These are phyloP conservation scores for Salix brachista DNA, from an alignment of 345 rosid genomes.

Conservation along the genomic window DNA sequence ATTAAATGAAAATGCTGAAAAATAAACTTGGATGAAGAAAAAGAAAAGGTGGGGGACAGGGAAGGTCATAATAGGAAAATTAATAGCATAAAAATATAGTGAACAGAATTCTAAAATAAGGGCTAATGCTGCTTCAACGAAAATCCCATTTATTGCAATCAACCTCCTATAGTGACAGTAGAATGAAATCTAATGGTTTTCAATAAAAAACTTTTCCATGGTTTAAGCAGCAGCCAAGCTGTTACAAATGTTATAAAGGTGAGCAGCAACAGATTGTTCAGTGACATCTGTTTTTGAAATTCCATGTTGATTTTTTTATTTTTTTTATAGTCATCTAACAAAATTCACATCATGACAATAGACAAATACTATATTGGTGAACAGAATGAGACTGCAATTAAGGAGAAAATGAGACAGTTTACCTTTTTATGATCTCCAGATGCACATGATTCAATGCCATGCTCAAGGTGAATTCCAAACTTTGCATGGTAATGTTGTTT, in stretches of 20 bases:
- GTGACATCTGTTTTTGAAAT: neutral
- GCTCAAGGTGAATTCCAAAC: conserved; percentile 45
- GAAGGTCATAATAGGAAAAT: neutral
- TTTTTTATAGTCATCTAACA: neutral
- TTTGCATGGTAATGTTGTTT: conserved; percentile 50
- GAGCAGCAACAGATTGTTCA: neutral
- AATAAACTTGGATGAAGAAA: neutral
- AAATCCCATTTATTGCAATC: neutral
- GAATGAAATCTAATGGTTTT: neutral
- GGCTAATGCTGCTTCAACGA: neutral
- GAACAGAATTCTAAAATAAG: neutral
- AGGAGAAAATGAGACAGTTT: conserved; percentile 2
- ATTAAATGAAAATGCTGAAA: neutral
- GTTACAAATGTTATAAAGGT: neutral
- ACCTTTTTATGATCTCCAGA: conserved; percentile 58
- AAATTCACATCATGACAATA: neutral
- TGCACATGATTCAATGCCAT: conserved; percentile 33
- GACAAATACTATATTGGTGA: neutral
- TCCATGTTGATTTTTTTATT: neutral
- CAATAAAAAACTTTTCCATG: neutral
- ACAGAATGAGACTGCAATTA: neutral
- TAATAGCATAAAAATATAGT: neutral
- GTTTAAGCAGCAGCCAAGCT: neutral
- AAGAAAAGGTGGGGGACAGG: too few species aligned
- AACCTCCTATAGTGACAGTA: neutral